These are phyloP conservation scores for Camellia granthamiana DNA, from an alignment of 148 eudicot species.

Conservation along the genomic window DNA sequence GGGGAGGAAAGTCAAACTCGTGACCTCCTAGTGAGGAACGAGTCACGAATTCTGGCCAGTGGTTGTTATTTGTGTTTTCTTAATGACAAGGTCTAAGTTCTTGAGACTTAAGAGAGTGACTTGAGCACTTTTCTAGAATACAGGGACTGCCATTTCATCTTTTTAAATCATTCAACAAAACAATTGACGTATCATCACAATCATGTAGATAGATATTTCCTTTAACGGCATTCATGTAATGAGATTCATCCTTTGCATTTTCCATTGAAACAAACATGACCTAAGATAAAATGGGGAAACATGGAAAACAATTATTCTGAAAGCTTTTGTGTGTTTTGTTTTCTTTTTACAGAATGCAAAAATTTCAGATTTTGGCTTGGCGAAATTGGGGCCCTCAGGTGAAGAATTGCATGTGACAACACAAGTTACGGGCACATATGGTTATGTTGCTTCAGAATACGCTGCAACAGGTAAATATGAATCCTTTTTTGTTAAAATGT, in stretches of 20 bases:
- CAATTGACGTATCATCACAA: too few species aligned
- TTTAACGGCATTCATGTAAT: neutral
- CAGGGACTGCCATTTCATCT: too few species aligned
- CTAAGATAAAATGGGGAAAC: neutral
- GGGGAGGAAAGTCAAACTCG: too few species aligned
- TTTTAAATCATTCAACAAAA: too few species aligned
- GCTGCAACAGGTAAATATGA: conserved; percentile 49
- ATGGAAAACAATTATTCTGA: neutral
- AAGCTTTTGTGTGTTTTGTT: neutral
- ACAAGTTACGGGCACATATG: conserved; percentile 55
- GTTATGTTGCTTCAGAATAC: conserved; percentile 70
- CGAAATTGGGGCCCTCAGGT: conserved; percentile 58
- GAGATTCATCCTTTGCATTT: neutral
- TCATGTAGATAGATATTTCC: neutral
- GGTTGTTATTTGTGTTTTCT: too few species aligned
- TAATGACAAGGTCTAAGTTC: too few species aligned
- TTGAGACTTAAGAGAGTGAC: too few species aligned
- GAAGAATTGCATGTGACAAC: conserved; percentile 61
- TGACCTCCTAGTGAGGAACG: too few species aligned
- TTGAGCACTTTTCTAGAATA: too few species aligned
- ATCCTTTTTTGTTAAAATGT: too few species aligned
- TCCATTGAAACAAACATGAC: neutral
- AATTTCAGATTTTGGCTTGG: conserved; percentile 63
- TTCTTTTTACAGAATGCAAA: conserved; percentile 40
- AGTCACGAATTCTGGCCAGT: too few species aligned